Percentiles rank a stretch among this genome's conserved stretches.
Conservation (phyloP, 495 filamentous ascomycete species). For the Penicillium daleae region DNA sequence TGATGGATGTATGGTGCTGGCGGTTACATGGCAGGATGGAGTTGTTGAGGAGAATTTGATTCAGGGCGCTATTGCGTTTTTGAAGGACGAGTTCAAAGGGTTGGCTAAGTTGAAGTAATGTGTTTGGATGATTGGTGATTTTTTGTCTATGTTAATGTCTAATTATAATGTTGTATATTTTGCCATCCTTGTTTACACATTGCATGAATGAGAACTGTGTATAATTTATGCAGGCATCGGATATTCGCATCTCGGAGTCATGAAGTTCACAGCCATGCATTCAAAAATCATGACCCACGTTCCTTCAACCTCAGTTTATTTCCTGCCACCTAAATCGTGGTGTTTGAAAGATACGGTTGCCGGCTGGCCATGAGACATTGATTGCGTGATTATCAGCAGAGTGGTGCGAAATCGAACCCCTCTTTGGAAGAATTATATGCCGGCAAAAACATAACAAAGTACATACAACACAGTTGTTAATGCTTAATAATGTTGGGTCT, state of each 20-base stretch:
- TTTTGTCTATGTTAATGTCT: not conserved
- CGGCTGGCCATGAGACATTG: not conserved
- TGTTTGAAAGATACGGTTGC: not conserved
- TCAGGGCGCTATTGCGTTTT: not conserved
- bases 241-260: too few species aligned
- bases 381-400: not conserved
- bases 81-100: not conserved
- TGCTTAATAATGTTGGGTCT: not conserved
- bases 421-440: not conserved
- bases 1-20: slow-evolving; percentile 42
- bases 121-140: not conserved
- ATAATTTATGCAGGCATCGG: too few species aligned
- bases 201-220: not conserved
- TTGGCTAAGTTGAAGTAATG: not conserved
- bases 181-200: too few species aligned
- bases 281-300: too few species aligned
- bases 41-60: slow-evolving; percentile 37
- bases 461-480: not conserved
- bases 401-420: not conserved
- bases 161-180: too few species aligned
- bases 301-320: too few species aligned
- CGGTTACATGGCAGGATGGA: slow-evolving; percentile 43
- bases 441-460: not conserved
- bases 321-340: too few species aligned
- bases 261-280: too few species aligned